Conservation (phyloP, 495 filamentous ascomycete genomes). For the Aspergillus cavernicola region DNA sequence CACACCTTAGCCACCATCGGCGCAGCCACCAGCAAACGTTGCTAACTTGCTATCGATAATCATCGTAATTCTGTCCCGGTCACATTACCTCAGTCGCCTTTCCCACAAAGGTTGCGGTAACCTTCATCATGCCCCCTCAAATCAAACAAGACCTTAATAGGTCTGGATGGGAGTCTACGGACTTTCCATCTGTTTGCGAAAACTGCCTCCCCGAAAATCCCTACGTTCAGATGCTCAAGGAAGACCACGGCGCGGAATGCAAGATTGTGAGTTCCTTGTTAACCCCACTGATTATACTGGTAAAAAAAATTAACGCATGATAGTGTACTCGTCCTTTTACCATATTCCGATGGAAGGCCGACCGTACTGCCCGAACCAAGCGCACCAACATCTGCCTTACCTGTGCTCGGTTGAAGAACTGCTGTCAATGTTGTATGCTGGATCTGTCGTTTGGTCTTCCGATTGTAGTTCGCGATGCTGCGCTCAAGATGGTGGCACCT, state of each 20-base stretch:
- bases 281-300: neutral
- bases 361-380: slow-evolving; percentile 82
- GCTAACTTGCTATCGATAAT: slow-evolving; percentile 28
- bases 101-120: neutral
- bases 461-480: slow-evolving; percentile 91
- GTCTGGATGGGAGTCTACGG: slow-evolving; percentile 92
- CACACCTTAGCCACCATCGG: slow-evolving; percentile 4
- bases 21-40: slow-evolving; percentile 9
- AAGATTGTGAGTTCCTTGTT: slow-evolving; percentile 50
- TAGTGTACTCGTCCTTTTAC: slow-evolving; percentile 92
- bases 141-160: slow-evolving; percentile 97
- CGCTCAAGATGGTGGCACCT: slow-evolving; percentile 92
- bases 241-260: slow-evolving; percentile 78
- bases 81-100: neutral
- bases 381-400: slow-evolving; percentile 92
- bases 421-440: slow-evolving; percentile 98
- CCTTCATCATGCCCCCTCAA: slow-evolving; percentile 48
- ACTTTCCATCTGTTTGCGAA: slow-evolving; percentile 63
- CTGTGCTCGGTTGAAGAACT: slow-evolving; percentile 91
- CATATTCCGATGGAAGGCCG: slow-evolving; percentile 90
- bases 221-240: slow-evolving; percentile 98
- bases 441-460: slow-evolving; percentile 93
- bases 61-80: neutral
- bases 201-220: slow-evolving; percentile 92
- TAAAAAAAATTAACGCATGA: neutral